phyloP scores from a whole-genome alignment of 2,329 filamentous ascomycete species.

The Pyricularia sp. region DNA sequence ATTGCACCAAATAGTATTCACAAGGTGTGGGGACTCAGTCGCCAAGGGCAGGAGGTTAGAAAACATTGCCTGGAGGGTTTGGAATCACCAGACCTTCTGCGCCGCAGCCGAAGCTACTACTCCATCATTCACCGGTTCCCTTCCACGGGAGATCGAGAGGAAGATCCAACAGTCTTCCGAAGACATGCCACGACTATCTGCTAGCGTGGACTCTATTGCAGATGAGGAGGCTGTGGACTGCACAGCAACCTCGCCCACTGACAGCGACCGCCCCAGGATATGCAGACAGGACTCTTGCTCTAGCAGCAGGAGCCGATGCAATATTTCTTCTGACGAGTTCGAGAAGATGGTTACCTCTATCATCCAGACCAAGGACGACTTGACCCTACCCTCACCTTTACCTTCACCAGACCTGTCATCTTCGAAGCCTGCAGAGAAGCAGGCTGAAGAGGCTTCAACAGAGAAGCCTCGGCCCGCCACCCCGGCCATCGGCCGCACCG shows the following conservation, averaged over 20 bases:
- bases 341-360: conserved; percentile 93
- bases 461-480: conserved; percentile 16
- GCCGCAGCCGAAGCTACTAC: conserved; percentile 56
- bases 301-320: conserved; percentile 64
- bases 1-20: conserved; percentile 58
- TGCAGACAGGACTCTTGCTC: conserved; percentile 62
- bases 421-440: conserved; percentile 26
- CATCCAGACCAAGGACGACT: conserved; percentile 72
- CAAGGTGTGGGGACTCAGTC: conserved; percentile 86
- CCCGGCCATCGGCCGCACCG: conserved; percentile 25
- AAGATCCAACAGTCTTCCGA: conserved; percentile 25
- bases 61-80: conserved; percentile 92
- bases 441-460: not conserved
- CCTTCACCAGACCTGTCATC: not conserved
- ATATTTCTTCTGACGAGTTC: conserved; percentile 85
- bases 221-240: conserved; percentile 60
- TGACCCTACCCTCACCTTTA: conserved; percentile 43
- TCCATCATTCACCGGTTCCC: conserved; percentile 27
- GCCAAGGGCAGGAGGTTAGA: conserved; percentile 88
- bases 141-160: conserved; percentile 38
- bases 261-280: conserved; percentile 58
- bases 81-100: conserved; percentile 90
- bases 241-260: conserved; percentile 42
- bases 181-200: conserved; percentile 63
- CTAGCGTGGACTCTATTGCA: conserved; percentile 65